Conservation (phyloP, 331 rosid genomes). For the Pyracantha coccinea region DNA sequence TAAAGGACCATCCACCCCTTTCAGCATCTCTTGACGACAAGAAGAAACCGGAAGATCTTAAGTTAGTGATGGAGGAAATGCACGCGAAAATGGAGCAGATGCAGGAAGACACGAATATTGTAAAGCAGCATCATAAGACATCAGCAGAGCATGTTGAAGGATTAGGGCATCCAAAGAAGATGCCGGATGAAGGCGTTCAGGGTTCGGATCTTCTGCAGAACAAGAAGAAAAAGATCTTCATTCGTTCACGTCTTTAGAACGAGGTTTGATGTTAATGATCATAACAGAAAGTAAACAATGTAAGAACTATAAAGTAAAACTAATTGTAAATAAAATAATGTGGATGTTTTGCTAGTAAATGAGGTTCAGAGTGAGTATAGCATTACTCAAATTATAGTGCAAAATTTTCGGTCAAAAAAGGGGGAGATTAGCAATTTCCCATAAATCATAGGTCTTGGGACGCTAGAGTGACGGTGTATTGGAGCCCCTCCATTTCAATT, state of each 20-base stretch:
- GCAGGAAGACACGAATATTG: constrained; percentile 28
- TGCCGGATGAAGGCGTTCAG: constrained; percentile 25
- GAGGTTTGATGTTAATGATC: neutral
- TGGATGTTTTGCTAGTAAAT: no score
- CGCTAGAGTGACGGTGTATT: no score
- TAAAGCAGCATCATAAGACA: constrained; percentile 28
- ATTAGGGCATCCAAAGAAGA: constrained; percentile 25
- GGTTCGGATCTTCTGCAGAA: constrained; percentile 25
- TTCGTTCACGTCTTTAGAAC: constrained; percentile 51
- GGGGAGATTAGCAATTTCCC: neutral
- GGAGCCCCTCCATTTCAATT: no score
- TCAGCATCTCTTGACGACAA: constrained; percentile 22
- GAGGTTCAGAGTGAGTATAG: neutral
- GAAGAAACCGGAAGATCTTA: constrained; percentile 26
- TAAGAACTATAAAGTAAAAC: no score
- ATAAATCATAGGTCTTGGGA: no score
- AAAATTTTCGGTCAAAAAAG: no score
- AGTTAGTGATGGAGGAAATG: constrained; percentile 34
- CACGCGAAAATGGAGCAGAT: constrained; percentile 32
- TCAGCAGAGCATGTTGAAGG: neutral
- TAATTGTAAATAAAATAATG: no score
- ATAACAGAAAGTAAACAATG: no score
- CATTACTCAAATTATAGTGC: neutral
- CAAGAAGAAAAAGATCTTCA: constrained; percentile 47
- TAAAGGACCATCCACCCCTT: constrained; percentile 24